Evolutionary conservation across 1,284 basidiomycete genomes (phyloP).

Genomic region (Vanrija humicola): DNA sequence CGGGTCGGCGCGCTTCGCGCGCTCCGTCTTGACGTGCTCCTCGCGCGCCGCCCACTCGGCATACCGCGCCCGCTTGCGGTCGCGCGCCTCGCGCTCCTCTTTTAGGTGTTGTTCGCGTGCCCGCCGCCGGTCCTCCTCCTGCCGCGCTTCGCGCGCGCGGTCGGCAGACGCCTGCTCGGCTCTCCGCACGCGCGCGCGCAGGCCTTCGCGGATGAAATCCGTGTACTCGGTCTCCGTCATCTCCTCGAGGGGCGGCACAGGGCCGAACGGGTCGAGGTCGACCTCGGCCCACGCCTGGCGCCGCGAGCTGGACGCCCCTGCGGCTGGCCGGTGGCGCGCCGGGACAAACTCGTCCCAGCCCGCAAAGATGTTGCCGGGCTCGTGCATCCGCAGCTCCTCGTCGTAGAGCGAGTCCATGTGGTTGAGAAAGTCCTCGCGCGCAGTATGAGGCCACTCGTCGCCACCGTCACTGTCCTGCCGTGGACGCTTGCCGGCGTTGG

Average conservation of each 20-base stretch:
- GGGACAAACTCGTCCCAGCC: slow-evolving; percentile 4
- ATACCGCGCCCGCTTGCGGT: neutral
- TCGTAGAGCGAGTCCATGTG: slow-evolving; percentile 22
- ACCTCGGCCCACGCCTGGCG: slow-evolving; percentile 17
- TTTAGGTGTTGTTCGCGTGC: neutral
- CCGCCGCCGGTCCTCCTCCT: neutral
- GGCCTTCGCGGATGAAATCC: slow-evolving; percentile 23
- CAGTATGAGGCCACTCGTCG: slow-evolving; percentile 1
- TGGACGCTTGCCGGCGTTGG: neutral
- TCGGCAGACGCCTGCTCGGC: slow-evolving; percentile 13
- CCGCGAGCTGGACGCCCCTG: neutral
- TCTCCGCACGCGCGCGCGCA: slow-evolving; percentile 17
- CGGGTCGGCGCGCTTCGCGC: neutral
- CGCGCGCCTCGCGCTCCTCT: neutral
- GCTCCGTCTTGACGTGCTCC: neutral
- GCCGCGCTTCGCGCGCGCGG: neutral
- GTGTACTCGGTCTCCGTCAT: slow-evolving; percentile 32
- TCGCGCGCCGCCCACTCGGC: neutral
- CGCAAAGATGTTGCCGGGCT: neutral
- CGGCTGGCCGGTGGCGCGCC: neutral
- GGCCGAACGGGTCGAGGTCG: slow-evolving; percentile 10
- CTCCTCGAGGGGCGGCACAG: slow-evolving; percentile 19
- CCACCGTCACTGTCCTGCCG: neutral
- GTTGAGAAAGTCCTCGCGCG: slow-evolving; percentile 20
- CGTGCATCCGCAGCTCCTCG: neutral